Conservation (phyloP, 2,329 filamentous ascomycete genomes). For the Fulvia fulva region DNA sequence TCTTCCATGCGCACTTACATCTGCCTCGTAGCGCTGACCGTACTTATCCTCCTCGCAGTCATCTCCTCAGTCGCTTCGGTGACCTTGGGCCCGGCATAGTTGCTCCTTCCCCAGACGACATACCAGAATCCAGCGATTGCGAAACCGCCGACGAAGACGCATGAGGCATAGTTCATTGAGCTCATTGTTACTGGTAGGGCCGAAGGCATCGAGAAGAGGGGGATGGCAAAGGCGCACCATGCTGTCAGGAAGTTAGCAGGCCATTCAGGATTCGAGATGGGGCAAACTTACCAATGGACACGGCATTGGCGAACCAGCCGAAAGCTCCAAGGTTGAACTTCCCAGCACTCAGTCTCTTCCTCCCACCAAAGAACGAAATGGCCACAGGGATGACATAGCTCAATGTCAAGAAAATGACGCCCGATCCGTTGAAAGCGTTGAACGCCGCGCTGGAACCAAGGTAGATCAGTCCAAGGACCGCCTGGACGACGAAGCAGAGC, state of each 20-base stretch:
- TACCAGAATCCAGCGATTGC: constrained; percentile 63
- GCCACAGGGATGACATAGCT: constrained; percentile 66
- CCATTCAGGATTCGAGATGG: not conserved
- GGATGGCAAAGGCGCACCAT: constrained; percentile 66
- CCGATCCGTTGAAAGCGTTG: constrained; percentile 55
- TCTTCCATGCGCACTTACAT: not conserved
- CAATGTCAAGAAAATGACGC: constrained; percentile 64
- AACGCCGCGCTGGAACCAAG: constrained; percentile 67
- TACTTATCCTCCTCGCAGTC: not conserved
- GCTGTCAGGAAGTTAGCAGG: constrained; percentile 40
- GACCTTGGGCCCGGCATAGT: constrained; percentile 55
- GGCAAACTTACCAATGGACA: constrained; percentile 57
- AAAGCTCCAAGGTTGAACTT: constrained; percentile 60
- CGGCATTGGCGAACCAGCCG: constrained; percentile 59
- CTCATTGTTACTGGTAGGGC: constrained; percentile 55
- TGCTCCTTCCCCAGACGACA: constrained; percentile 63
- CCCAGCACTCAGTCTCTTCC: constrained; percentile 55
- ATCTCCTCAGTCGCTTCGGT: not conserved
- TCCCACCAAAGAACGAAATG: constrained; percentile 58
- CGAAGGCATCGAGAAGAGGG: constrained; percentile 66
- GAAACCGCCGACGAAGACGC: constrained; percentile 66
- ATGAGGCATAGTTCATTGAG: constrained; percentile 70
- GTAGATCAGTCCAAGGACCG: constrained; percentile 63
- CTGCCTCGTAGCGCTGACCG: not conserved
- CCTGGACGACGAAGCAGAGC: constrained; percentile 63